Base-by-base conservation (phyloP, 1,139 yeast genomes). In the Hyphopichia buzzinii region DNA sequence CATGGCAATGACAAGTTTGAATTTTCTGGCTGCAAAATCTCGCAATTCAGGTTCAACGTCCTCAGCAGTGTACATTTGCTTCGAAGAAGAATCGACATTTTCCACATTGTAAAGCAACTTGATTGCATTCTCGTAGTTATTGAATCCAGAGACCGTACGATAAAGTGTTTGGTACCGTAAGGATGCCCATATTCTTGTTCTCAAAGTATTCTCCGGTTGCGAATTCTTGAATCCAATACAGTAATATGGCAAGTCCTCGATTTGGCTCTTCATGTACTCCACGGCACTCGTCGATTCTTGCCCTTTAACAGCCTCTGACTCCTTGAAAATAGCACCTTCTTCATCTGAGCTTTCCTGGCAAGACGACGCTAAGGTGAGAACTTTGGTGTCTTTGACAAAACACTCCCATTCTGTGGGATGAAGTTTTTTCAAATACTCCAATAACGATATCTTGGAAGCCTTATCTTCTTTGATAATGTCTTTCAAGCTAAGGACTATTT, bases 121-220 rank as follows among this genome's bases (percentile, higher is more conserved):
- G 15, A 87, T 72, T 0, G 95, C 95, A 26, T 73, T 68, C 14
- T 74, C 66, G 51, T 84, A 84, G 47, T 84, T 84, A 73, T 74
- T 74, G 47, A 86, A 85, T 0, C 95, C 95, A 0, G 88, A 76
- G 2, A 85, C 69, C 0, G 95, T 86, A 12, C 95, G 65, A 47
- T 81, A 86, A 34, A 86, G 63, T 0, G 95, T 86, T 51, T 86
- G 95, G 2, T 86, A 75, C 46, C 95, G 67, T 36, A 82, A 59
- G 0, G 95, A 84, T 0, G 94, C 84, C 95, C 95, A 86, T 1
- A 85, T 72, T 48, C 95, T 68, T 1, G 95, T 84, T 49, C 94
- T 62, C 40, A 83, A 53, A 1, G 78, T 73, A 44, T 72, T 77
- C 39, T 79, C 81, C 0, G 84, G 81, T 6, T 77, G 67, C 1